These are phyloP conservation scores for Agaricus sinodeliciosus DNA, from an alignment of 768 basidiomycete species.

Conservation along the genomic window DNA sequence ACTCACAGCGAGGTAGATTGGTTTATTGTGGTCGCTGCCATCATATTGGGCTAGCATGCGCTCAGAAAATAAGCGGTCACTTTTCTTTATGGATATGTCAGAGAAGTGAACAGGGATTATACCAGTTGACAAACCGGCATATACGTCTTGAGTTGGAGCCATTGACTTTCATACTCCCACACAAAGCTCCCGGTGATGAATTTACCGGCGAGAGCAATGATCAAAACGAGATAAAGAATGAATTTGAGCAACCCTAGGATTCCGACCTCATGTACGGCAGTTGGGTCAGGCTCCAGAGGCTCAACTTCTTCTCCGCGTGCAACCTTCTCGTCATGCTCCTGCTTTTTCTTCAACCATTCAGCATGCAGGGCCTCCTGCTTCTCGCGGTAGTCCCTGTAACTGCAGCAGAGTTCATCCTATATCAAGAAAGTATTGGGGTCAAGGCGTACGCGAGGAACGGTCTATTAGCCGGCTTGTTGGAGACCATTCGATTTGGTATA, in stretches of 20 bases:
- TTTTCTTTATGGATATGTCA: constrained; percentile 29
- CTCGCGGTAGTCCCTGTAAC: constrained; percentile 62
- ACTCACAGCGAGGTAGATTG: constrained; percentile 77
- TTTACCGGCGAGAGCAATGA: constrained; percentile 60
- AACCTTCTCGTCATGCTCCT: constrained; percentile 65
- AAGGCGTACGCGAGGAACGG: constrained; percentile 69
- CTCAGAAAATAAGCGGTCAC: constrained; percentile 73
- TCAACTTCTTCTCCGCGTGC: constrained; percentile 69
- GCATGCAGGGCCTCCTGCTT: constrained; percentile 54
- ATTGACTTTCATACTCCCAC: constrained; percentile 76
- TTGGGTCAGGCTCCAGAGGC: constrained; percentile 69
- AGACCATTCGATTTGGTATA: constrained; percentile 64
- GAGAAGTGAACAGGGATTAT: constrained; percentile 7
- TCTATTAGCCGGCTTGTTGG: constrained; percentile 76
- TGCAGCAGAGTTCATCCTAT: constrained; percentile 20
- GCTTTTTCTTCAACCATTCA: constrained; percentile 64
- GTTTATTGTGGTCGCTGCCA: constrained; percentile 52
- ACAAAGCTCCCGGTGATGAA: constrained; percentile 83
- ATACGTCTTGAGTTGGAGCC: constrained; percentile 51
- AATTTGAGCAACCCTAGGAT: constrained; percentile 64
- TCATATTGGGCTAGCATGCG: constrained; percentile 57
- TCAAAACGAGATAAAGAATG: constrained; percentile 46
- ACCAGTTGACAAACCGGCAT: constrained; percentile 44
- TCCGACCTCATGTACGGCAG: constrained; percentile 60
- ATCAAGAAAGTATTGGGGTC: not conserved